Conservation (phyloP, 352 stramenopile genomes). For the Globisporangium yorkense region DNA sequence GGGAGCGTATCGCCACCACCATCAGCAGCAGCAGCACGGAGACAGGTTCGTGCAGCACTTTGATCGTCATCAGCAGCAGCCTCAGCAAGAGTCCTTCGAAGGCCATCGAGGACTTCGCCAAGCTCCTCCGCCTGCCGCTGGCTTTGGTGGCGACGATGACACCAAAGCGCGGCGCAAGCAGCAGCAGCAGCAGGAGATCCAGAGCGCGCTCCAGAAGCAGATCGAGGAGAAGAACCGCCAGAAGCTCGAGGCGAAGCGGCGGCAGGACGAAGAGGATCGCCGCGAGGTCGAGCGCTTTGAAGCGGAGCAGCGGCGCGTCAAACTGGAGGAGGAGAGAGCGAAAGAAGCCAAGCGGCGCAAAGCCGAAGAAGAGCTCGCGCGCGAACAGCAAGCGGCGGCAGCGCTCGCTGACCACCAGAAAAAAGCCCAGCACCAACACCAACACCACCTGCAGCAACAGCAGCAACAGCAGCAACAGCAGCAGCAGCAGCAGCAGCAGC, state of each 20-base stretch:
- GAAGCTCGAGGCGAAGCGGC: conserved; percentile 48
- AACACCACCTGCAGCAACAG: conserved; percentile 11
- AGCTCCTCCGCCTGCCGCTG: background rate
- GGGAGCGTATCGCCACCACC: conserved; percentile 10
- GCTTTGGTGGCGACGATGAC: conserved; percentile 7
- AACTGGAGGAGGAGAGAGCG: conserved; percentile 33
- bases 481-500: conserved; percentile 11
- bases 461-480: conserved; percentile 17
- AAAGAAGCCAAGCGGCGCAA: conserved; percentile 48
- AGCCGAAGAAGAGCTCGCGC: conserved; percentile 35
- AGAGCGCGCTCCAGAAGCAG: conserved; percentile 42
- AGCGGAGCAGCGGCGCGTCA: conserved; percentile 35
- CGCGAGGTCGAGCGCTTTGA: conserved; percentile 45
- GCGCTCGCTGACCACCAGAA: conserved; percentile 25
- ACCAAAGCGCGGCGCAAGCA: conserved; percentile 6
- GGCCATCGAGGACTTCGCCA: background rate
- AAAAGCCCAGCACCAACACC: conserved; percentile 19
- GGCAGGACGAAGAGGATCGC: conserved; percentile 53
- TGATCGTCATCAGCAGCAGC: conserved; percentile 10
- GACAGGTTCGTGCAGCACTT: conserved; percentile 2
- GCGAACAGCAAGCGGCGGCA: conserved; percentile 27
- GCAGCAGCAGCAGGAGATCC: conserved; percentile 42
- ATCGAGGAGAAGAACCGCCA: conserved; percentile 61
- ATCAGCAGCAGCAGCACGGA: conserved; percentile 16
- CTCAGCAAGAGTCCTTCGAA: conserved; percentile 13